Conservation (phyloP, 2,329 filamentous ascomycete genomes). For the Penicillium thymicola region DNA sequence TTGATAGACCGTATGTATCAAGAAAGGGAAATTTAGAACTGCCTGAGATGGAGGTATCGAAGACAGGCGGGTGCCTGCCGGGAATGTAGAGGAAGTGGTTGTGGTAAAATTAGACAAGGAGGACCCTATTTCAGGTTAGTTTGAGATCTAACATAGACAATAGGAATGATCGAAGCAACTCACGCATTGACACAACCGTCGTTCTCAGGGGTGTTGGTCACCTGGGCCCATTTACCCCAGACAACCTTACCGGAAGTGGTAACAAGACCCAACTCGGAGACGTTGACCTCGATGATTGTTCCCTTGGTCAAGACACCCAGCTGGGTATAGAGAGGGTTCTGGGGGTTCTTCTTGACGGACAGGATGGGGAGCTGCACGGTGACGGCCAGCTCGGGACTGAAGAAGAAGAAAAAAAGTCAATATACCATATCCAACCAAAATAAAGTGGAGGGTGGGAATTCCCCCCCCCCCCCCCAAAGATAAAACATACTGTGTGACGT, state of each 20-base stretch:
- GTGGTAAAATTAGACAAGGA: constrained; percentile 21
- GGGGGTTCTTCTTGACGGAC: constrained; percentile 78
- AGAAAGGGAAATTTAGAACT: constrained; percentile 17
- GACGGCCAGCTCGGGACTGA: constrained; percentile 68
- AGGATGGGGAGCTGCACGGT: constrained; percentile 85
- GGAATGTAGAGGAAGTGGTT: constrained; percentile 12
- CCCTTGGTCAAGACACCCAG: constrained; percentile 85
- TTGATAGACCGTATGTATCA: constrained; percentile 18
- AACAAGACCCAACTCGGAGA: constrained; percentile 83
- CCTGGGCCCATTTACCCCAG: constrained; percentile 81
- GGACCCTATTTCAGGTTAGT: constrained; percentile 13
- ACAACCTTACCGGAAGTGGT: constrained; percentile 90
- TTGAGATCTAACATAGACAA: neutral
- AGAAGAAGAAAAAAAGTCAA: constrained; percentile 8
- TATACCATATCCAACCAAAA: constrained; percentile 9
- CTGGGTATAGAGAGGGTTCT: constrained; percentile 88
- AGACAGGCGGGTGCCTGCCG: constrained; percentile 16
- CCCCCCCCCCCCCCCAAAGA: too few relatives aligned
- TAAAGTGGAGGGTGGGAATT: neutral
- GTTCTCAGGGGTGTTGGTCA: constrained; percentile 41
- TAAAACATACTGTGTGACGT: constrained; percentile 52
- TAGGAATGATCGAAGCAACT: neutral
- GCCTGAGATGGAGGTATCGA: constrained; percentile 24
- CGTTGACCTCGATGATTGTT: constrained; percentile 86
- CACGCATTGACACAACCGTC: constrained; percentile 18